These are phyloP conservation scores for Lentinula aciculospora DNA, from an alignment of 768 basidiomycete genomes.

Conservation along the genomic window DNA sequence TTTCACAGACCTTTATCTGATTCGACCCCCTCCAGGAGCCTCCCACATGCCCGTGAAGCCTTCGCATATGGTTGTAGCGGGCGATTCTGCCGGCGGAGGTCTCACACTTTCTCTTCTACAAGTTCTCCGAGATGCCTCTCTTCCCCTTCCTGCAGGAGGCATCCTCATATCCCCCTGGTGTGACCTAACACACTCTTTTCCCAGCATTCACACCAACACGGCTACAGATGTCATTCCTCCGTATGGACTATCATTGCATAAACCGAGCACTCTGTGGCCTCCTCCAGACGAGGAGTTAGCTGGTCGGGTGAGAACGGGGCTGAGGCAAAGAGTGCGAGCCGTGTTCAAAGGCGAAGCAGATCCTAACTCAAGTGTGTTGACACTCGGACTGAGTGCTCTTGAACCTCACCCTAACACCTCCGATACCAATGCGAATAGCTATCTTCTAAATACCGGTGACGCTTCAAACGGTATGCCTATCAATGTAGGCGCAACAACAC, in stretches of 20 bases:
- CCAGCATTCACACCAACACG: slow-evolving; percentile 81
- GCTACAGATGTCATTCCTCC: slow-evolving; percentile 76
- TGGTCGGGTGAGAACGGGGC: slow-evolving; percentile 44
- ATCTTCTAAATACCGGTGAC: neutral
- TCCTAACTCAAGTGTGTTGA: neutral
- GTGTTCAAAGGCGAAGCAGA: slow-evolving; percentile 28
- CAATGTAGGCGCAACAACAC: slow-evolving; percentile 42
- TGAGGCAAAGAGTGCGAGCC: slow-evolving; percentile 59
- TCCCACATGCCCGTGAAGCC: slow-evolving; percentile 79
- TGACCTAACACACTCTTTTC: slow-evolving; percentile 91
- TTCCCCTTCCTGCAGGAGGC: slow-evolving; percentile 84
- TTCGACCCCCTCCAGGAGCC: slow-evolving; percentile 76
- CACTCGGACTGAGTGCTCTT: neutral
- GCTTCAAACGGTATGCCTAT: slow-evolving; percentile 23
- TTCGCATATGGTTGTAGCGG: slow-evolving; percentile 75
- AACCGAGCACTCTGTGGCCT: slow-evolving; percentile 75
- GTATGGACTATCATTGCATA: slow-evolving; percentile 74
- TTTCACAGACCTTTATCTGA: slow-evolving; percentile 73
- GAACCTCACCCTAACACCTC: neutral
- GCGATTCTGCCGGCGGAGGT: slow-evolving; percentile 93
- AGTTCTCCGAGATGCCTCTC: slow-evolving; percentile 75
- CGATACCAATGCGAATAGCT: neutral
- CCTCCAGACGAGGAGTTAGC: slow-evolving; percentile 66
- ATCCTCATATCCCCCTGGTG: slow-evolving; percentile 92
- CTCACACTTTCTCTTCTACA: slow-evolving; percentile 80